Conservation (phyloP, 495 filamentous ascomycete genomes). For the Chaetomium fimeti region DNA sequence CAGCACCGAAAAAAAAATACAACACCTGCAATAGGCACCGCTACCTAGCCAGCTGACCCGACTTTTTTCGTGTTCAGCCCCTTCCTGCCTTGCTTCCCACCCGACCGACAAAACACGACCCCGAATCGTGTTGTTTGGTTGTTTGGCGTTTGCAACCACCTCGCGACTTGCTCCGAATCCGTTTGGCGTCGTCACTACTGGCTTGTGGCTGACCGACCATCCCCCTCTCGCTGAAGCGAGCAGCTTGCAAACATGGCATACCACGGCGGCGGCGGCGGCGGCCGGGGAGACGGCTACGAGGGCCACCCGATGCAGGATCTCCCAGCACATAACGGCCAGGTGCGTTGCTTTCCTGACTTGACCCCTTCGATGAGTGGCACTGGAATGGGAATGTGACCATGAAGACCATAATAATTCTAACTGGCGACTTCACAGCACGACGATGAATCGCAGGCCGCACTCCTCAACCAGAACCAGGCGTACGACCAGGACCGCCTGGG, state of each 20-base stretch:
- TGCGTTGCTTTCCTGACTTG: constrained; percentile 53
- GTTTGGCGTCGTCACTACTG: neutral
- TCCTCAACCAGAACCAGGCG: constrained; percentile 67
- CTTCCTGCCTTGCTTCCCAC: neutral
- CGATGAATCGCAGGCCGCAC: constrained; percentile 71
- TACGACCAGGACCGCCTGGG: constrained; percentile 67
- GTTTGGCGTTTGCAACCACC: neutral
- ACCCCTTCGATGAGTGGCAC: neutral
- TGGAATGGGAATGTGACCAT: too few relatives aligned
- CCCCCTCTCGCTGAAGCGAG: constrained; percentile 17
- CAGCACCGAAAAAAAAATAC: constrained; percentile 15
- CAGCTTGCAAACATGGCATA: constrained; percentile 47
- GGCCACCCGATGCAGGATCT: constrained; percentile 69
- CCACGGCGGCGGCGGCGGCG: constrained; percentile 40
- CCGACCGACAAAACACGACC: neutral
- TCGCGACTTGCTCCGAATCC: neutral
- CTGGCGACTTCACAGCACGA: constrained; percentile 51
- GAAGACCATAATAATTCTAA: too few relatives aligned
- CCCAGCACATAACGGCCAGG: constrained; percentile 52
- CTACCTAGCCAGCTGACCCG: constrained; percentile 20
- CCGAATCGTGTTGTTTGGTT: neutral
- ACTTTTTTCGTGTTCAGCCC: constrained; percentile 15
- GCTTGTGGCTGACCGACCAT: constrained; percentile 6
- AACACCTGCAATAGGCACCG: neutral
- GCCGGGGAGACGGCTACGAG: constrained; percentile 52